Evolutionary conservation across 2,329 filamentous ascomycete species (phyloP), one percentile per base, ranked within the genome.

Genomic region (Epichloe aotearoae): DNA sequence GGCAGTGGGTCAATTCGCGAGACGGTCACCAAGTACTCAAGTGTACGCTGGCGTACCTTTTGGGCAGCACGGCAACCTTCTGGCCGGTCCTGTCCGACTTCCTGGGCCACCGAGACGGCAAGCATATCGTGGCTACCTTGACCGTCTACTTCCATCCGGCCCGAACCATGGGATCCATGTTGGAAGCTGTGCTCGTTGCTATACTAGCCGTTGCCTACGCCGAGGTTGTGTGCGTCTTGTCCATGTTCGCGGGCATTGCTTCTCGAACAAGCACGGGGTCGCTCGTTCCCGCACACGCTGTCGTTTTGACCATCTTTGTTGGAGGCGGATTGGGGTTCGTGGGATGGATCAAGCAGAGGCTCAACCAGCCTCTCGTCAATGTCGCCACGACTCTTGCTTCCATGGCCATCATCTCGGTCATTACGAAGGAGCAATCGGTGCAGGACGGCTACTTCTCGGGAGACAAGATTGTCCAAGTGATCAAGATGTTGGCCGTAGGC

Each of bases 111-210:
- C 85, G 89, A 62, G 90, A 95, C 67, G 88, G 88, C 47, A 96
- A 96, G 63, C 91, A 96, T 67, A 83, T 95, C 62, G 88, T 95
- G 48, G 89, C 89, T 34, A 96, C 91, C 2, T 81, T 96, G 52
- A 94, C 88, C 1, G 90, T 96, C 11, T 97, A 95, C 62, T 97
- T 96, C 61, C 89, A 96, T 64, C 89, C 91, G 4, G 87, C 88
- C 5, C 77, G 91, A 52, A 88, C 88, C 17, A 79, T 83, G 26
- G 91, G 91, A 1, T 93, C 86, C 57, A 95, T 96, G 88, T 77
- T 88, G 52, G 87, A 95, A 66, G 90, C 89, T 3, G 78, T 84
- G 11, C 69, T 90, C 36, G 81, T 93, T 52, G 87, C 88, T 5
- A 69, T 86, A 38, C 73, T 85, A 36, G 90, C 89, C 2, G 87